A percentile compares a stretch with the other conserved stretches of the same genome.
phyloP scores from a whole-genome alignment of 2,329 filamentous ascomycete species.

The Xenosphaeropsis pyriputrescens region DNA sequence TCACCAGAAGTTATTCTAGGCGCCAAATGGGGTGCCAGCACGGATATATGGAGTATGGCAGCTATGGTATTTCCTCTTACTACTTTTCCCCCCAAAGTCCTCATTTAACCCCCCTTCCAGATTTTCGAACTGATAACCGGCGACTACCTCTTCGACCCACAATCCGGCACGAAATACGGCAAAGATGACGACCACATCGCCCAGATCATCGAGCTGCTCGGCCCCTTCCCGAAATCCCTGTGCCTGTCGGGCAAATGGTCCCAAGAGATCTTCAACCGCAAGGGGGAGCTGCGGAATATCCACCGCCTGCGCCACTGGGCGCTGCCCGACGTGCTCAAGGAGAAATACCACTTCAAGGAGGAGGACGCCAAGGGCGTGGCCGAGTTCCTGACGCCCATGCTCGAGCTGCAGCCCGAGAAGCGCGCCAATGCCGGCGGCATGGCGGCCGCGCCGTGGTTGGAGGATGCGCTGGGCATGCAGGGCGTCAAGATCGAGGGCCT shows the following conservation, averaged over 20 bases:
- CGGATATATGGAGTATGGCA: conserved; percentile 99
- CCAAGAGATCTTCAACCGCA: conserved; percentile 96
- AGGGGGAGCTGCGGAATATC: conserved; percentile 94
- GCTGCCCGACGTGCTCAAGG: conserved; percentile 76
- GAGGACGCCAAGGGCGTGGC: conserved; percentile 67
- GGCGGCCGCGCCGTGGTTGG: conserved; percentile 71
- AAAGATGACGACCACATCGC: conserved; percentile 99
- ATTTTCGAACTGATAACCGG: conserved; percentile 96
- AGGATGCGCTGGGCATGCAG: conserved; percentile 82
- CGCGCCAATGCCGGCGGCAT: conserved; percentile 93
- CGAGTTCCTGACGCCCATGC: conserved; percentile 79
- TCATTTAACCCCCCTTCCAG: conserved; percentile 27
- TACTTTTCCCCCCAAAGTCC: background rate
- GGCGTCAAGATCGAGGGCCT: conserved; percentile 57
- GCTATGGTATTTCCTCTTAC: conserved; percentile 60
- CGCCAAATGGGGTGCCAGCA: conserved; percentile 97
- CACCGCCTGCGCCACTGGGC: conserved; percentile 94
- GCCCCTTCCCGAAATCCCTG: conserved; percentile 81
- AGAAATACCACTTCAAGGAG: conserved; percentile 91
- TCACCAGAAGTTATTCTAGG: conserved; percentile 95
- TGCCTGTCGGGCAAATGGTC: conserved; percentile 93
- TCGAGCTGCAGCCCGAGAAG: conserved; percentile 77
- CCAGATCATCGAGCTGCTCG: conserved; percentile 94
- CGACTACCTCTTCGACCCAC: conserved; percentile 95
- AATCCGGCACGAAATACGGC: conserved; percentile 96